Conservation (phyloP, 176 grass and related monocot genomes). For the Oryza brachyantha region DNA sequence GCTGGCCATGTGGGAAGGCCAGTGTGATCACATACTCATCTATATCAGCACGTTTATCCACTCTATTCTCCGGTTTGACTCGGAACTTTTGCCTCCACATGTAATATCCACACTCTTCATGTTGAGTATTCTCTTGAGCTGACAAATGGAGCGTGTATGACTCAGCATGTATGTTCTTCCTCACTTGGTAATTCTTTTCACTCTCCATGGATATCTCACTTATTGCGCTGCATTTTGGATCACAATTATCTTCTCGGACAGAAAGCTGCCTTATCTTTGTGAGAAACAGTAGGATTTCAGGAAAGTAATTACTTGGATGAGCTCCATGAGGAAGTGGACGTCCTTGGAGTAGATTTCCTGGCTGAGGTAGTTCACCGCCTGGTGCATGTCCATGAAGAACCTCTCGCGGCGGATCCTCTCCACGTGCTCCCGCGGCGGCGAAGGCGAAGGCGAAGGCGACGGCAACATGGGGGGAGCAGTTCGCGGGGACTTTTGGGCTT, state of each 20-base stretch:
- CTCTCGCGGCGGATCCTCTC: too few species aligned
- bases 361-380: slow-evolving; percentile 57
- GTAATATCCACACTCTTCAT: slow-evolving; percentile 61
- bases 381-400: slow-evolving; percentile 64
- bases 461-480: too few species aligned
- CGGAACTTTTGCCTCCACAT: slow-evolving; percentile 87
- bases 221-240: slow-evolving; percentile 20
- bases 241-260: slow-evolving; percentile 35
- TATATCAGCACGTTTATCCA: slow-evolving; percentile 54
- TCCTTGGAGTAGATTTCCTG: slow-evolving; percentile 78
- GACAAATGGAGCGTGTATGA: slow-evolving; percentile 58
- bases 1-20: slow-evolving; percentile 50
- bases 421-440: too few species aligned
- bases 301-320: slow-evolving; percentile 48
- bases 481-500: too few species aligned
- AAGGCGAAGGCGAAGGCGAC: too few species aligned
- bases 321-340: too few species aligned
- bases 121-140: slow-evolving; percentile 31
- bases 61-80: slow-evolving; percentile 48
- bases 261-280: slow-evolving; percentile 59
- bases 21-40: slow-evolving; percentile 74
- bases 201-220: slow-evolving; percentile 57
- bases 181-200: slow-evolving; percentile 39
- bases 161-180: slow-evolving; percentile 55
- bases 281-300: slow-evolving; percentile 70